Evolutionary conservation across 208 protist genomes (phyloP).

Genomic region (Wallacemonas sp.): DNA sequence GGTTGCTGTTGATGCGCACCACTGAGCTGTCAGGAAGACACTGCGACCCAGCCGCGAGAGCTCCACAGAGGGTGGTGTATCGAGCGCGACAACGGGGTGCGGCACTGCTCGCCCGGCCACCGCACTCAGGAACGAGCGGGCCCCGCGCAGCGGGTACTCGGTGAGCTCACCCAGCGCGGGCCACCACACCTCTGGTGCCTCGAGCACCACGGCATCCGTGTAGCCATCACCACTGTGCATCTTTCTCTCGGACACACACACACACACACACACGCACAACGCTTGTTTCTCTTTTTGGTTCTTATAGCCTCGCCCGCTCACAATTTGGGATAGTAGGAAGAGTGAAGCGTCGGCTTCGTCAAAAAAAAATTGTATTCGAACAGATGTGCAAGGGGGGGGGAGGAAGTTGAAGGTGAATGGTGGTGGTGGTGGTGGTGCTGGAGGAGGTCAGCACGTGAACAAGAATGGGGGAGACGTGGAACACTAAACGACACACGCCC

Average conservation of each 20-base stretch:
- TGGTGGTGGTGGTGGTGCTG: too few relatives aligned
- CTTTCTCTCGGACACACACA: background rate
- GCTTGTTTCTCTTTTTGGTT: too few relatives aligned
- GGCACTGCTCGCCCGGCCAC: slow-evolving; percentile 32
- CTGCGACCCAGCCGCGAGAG: slow-evolving; percentile 66
- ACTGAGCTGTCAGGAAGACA: slow-evolving; percentile 49
- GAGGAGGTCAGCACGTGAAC: too few relatives aligned
- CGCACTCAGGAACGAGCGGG: slow-evolving; percentile 49
- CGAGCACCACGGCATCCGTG: slow-evolving; percentile 58
- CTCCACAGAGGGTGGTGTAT: slow-evolving; percentile 17
- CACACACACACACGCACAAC: background rate
- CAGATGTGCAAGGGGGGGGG: too few relatives aligned
- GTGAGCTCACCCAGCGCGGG: slow-evolving; percentile 41
- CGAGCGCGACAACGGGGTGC: slow-evolving; percentile 7
- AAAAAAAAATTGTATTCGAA: too few relatives aligned
- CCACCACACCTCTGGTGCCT: slow-evolving; percentile 67
- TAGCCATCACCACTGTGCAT: slow-evolving; percentile 20
- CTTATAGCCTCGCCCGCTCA: too few relatives aligned
- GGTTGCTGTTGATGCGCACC: slow-evolving; percentile 15
- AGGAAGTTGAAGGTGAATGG: too few relatives aligned
- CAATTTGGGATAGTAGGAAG: too few relatives aligned
- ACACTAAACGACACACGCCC: too few relatives aligned
- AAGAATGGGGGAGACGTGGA: too few relatives aligned
- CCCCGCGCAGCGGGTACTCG: slow-evolving; percentile 38
- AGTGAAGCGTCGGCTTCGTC: too few relatives aligned